Evolutionary conservation across 1,284 basidiomycete species (phyloP).

Genomic region (Caloboletus inedulis): DNA sequence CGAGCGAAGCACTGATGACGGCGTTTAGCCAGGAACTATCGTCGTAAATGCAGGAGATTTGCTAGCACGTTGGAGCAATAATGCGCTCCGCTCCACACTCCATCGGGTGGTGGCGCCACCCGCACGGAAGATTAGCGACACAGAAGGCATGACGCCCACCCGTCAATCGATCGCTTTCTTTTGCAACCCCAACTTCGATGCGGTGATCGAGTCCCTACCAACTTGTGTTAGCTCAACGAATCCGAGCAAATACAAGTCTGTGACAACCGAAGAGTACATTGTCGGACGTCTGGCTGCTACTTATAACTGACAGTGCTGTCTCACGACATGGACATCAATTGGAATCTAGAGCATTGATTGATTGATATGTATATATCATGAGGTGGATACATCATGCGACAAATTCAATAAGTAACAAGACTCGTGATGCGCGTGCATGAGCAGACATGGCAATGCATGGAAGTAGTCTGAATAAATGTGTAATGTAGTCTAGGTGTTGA

Average conservation of each 20-base stretch:
- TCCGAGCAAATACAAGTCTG: constrained; percentile 51
- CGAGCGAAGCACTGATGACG: constrained; percentile 10
- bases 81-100: constrained; percentile 73
- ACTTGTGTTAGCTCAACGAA: constrained; percentile 59
- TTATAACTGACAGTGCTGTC: constrained; percentile 34
- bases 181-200: constrained; percentile 76
- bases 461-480: constrained; percentile 21
- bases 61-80: constrained; percentile 81
- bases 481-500: constrained; percentile 13
- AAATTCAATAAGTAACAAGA: constrained; percentile 25
- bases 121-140: constrained; percentile 45
- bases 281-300: constrained; percentile 66
- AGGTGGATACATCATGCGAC: constrained; percentile 23
- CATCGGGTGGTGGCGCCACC: constrained; percentile 80
- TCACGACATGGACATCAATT: not conserved
- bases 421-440: constrained; percentile 12
- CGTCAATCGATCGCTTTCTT: constrained; percentile 86
- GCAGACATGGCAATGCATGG: constrained; percentile 10
- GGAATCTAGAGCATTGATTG: constrained; percentile 4
- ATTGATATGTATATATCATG: constrained; percentile 14
- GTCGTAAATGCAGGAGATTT: constrained; percentile 85
- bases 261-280: constrained; percentile 76
- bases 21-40: constrained; percentile 65
- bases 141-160: constrained; percentile 55
- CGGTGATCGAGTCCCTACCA: constrained; percentile 70